These are phyloP conservation scores for Acanthamoeba lenticulata DNA, from an alignment of 208 protist genomes.

Conservation along the genomic window DNA sequence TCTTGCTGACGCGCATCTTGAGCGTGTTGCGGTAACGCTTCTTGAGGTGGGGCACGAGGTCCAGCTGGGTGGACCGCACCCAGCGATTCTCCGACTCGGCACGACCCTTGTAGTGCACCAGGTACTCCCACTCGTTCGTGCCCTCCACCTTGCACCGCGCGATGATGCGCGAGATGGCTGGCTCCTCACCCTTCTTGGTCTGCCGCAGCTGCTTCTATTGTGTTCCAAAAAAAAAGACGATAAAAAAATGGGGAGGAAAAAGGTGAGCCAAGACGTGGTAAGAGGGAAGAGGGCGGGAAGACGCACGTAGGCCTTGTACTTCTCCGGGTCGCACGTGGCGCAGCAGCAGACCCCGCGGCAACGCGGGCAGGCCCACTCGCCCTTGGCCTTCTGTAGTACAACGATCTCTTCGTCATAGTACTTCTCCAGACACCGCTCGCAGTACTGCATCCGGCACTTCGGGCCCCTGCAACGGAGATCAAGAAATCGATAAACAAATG, in stretches of 20 bases:
- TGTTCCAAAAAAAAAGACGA: background rate
- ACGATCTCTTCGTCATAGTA: slow-evolving; percentile 62
- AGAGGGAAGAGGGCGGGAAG: too few species aligned
- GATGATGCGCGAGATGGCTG: slow-evolving; percentile 29
- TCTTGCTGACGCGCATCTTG: slow-evolving; percentile 48
- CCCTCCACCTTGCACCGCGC: background rate
- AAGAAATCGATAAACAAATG: background rate
- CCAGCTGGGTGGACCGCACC: background rate
- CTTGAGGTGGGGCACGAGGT: background rate
- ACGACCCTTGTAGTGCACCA: slow-evolving; percentile 29
- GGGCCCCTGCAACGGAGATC: background rate
- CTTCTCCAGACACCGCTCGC: slow-evolving; percentile 52
- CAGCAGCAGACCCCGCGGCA: slow-evolving; percentile 36
- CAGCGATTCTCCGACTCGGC: slow-evolving; percentile 31
- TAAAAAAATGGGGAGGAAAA: too few species aligned
- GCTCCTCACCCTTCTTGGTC: background rate
- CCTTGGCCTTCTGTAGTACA: slow-evolving; percentile 41
- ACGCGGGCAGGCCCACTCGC: slow-evolving; percentile 36
- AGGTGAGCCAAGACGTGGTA: background rate
- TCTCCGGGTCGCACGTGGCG: background rate
- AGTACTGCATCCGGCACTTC: slow-evolving; percentile 35
- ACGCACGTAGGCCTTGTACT: background rate
- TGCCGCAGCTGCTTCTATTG: background rate
- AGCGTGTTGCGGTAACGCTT: slow-evolving; percentile 24
- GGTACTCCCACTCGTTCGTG: slow-evolving; percentile 56